Base-by-base conservation (phyloP, 352 stramenopile species). In the Pilasporangium apinafurcum region DNA sequence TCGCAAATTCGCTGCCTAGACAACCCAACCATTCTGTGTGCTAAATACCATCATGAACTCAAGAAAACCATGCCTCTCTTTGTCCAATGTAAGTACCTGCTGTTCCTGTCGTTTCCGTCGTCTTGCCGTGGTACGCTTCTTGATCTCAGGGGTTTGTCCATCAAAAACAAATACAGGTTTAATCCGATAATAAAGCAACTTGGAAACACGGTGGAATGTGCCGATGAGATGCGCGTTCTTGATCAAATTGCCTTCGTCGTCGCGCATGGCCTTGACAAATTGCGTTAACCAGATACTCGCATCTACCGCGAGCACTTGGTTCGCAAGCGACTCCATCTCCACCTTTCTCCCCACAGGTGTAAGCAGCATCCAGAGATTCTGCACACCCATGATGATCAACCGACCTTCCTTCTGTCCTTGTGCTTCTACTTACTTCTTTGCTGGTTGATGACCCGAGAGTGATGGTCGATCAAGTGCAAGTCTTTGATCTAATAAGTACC, bases 211-310 rank as follows among this genome's bases (percentile, higher is more conserved):
- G 40, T 96, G 83, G 37, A 99, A 75, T 50, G 80, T 95, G 62
- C 92, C 88, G 54, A 98, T 78, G 48, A 99, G 58, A 79, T 99
- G 89, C 35, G 94, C 89, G 67, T 96, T 98, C 51, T 76, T 79
- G 48, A 97, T 92, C 60, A 98, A 96, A 29, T 90, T 83, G 39
- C 96, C 92, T 32, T 98, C 92, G 39, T 90, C 78, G 40, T 98
- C 92, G 32, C 95, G 84, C 85, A 98, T 98, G 29, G 96, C 96
- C 65, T 98, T 99, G 55, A 99, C 80, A 57, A 99, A 99, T 72
- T 99, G 96, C 20, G 92, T 98, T 44, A 99, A 71, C 97, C 97
- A 99, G 63, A 99, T 99, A 58, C 87, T 98, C 9, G 96, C 95
- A 66, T 99, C 97, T 32, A 99, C 95, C 1, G 97, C 97, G 27